Evolutionary conservation across 805 yeast species (phyloP).

Genomic region (Candida yuanshanica): DNA sequence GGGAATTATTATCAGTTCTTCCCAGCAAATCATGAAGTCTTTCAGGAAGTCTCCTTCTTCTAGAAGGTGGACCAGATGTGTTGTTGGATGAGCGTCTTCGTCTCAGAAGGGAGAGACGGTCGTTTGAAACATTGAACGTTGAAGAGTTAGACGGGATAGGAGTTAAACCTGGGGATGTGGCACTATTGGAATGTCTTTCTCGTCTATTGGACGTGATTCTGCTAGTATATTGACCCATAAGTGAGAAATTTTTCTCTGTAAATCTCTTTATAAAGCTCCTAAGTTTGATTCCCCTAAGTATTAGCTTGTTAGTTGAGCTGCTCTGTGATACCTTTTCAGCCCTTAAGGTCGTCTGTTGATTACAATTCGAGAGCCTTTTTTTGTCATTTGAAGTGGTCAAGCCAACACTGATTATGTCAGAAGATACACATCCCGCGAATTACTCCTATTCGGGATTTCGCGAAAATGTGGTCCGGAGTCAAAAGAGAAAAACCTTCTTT

Average conservation of each 20-base stretch:
- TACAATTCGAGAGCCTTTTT: no score
- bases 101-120: conserved; percentile 8
- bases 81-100: conserved; percentile 22
- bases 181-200: not conserved
- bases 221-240: conserved; percentile 10
- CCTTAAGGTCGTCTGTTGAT: no score
- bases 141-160: not conserved
- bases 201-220: conserved; percentile 1
- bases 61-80: conserved; percentile 10
- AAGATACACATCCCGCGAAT: no score
- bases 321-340: no score
- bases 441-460: no score
- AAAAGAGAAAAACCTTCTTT: not conserved
- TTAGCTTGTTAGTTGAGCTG: no score
- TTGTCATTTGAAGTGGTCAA: no score
- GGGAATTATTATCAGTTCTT: not conserved
- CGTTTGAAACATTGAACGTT: not conserved
- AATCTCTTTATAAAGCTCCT: no score
- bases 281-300: no score
- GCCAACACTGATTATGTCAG: no score
- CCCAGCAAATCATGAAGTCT: conserved; percentile 4
- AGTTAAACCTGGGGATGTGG: not conserved
- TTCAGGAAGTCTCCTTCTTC: conserved; percentile 18
- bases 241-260: no score
- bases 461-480: not conserved